Conservation (phyloP, 169 alveolate genomes). For the Miamiensis avidus region DNA sequence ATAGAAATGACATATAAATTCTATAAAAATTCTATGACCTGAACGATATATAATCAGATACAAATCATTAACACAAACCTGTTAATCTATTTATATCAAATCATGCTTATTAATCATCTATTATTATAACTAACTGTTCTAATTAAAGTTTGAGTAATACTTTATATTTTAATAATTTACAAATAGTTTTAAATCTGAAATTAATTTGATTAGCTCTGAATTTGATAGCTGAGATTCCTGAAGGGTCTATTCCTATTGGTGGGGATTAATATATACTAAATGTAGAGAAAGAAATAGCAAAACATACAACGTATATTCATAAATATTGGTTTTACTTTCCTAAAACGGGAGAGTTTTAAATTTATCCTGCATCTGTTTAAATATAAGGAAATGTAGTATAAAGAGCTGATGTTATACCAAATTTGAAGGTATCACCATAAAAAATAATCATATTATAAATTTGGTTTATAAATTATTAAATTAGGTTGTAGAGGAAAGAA, state of each 20-base stretch:
- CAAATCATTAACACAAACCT: too few relatives aligned
- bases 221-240: background rate
- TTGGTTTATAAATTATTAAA: too few relatives aligned
- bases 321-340: background rate
- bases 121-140: too few relatives aligned
- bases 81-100: too few relatives aligned
- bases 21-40: too few relatives aligned
- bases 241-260: background rate
- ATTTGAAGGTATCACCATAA: background rate
- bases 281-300: background rate
- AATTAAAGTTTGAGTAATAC: too few relatives aligned
- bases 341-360: background rate
- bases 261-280: background rate
- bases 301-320: background rate
- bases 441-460: too few relatives aligned
- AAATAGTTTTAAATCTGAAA: too few relatives aligned
- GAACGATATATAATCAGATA: too few relatives aligned
- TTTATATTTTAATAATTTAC: too few relatives aligned
- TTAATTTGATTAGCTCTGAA: background rate
- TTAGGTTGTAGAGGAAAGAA: background rate
- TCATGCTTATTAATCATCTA: too few relatives aligned
- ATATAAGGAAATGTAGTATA: background rate
- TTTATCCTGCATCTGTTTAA: background rate
- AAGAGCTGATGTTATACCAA: background rate
- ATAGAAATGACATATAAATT: too few relatives aligned